Base-by-base conservation (phyloP, 805 yeast species). In the Wickerhamiella azyma region DNA sequence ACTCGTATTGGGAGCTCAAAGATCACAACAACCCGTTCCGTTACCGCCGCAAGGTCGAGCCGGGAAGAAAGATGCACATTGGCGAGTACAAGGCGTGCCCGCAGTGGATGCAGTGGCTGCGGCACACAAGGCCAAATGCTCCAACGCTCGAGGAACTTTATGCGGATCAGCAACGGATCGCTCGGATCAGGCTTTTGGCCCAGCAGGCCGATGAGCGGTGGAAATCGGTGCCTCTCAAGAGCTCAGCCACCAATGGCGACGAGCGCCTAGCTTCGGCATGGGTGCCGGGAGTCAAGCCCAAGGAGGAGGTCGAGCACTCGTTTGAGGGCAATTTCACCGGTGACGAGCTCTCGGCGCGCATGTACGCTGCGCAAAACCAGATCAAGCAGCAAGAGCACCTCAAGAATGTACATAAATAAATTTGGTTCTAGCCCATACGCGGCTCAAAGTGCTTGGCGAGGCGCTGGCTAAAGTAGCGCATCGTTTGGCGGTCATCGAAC, bases 71-170 rank as follows among this genome's bases (percentile, higher is more conserved):
- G n/a, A 41, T 41, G 43, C 53, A 50, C 38, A 50, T 48, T 37
- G 49, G 46, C 33, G 53, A 50, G 46, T 57, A 51, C 48, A 50
- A 55, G 59, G 85, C 13, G 17, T 54, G 51, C 11, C 59, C 59
- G 6, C 85, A 77, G 55, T 84, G 94, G 94, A 66, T 74, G 33
- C 88, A 80, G 58, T 84, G 94, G 94, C 68, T 85, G 17, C 62
- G 89, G 45, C 67, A 74, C 53, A 76, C 83, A 2, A 67, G 92
- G 42, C 61, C 66, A 1, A 57, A 62, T 2, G 69, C 78, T 6
- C 94, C 94, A 0, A 67, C 77, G 0, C 54, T 84, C 17, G 66
- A 70, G 33, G 94, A 84, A 50, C 68, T 84, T 35, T 52, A 70
- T 1, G 64, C 63, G 2, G 94, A 84, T 53, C 67, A 75, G 53